A percentile compares a stretch with the other conserved stretches of the same genome.
phyloP scores from a whole-genome alignment of 192 early-diverging fungal species.

The Coemansia sp. region DNA sequence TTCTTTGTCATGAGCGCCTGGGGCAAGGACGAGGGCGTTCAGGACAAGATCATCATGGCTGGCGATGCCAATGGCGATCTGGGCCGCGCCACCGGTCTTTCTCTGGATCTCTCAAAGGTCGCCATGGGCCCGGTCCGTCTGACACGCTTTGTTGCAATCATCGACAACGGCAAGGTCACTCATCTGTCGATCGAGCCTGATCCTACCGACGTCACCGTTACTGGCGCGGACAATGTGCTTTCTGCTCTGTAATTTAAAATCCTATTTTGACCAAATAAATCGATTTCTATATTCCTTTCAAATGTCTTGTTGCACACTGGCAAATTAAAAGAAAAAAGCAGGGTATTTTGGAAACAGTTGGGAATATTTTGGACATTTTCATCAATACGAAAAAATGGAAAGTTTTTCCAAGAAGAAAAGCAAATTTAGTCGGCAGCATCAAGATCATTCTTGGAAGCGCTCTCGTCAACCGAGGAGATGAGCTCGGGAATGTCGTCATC shows the following conservation, averaged over 20 bases:
- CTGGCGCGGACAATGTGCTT: slow-evolving; percentile 59
- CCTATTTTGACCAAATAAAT: background rate
- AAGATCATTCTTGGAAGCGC: slow-evolving; percentile 57
- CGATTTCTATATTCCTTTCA: background rate
- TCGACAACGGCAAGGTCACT: slow-evolving; percentile 68
- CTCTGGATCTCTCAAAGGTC: slow-evolving; percentile 59
- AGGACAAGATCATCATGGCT: slow-evolving; percentile 61
- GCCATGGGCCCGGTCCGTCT: slow-evolving; percentile 66
- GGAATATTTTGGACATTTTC: background rate
- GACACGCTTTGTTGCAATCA: slow-evolving; percentile 69
- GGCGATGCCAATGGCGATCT: slow-evolving; percentile 75
- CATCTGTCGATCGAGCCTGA: slow-evolving; percentile 66
- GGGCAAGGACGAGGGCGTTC: slow-evolving; percentile 45
- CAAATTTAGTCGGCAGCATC: slow-evolving; percentile 40
- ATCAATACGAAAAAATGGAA: background rate
- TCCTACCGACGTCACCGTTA: slow-evolving; percentile 57
- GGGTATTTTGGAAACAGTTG: too few species aligned
- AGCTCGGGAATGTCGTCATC: slow-evolving; percentile 97
- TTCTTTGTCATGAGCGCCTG: slow-evolving; percentile 61
- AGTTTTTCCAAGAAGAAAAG: background rate
- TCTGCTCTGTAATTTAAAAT: slow-evolving; percentile 52
- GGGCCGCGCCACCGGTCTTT: slow-evolving; percentile 65
- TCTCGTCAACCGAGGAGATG: slow-evolving; percentile 72
- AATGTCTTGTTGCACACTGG: background rate
- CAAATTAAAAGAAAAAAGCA: too few species aligned